Percentiles rank a stretch among this genome's conserved stretches.
These are phyloP conservation scores for Erodium trifolium DNA, from an alignment of 441 rosid genomes.

Conservation along the genomic window DNA sequence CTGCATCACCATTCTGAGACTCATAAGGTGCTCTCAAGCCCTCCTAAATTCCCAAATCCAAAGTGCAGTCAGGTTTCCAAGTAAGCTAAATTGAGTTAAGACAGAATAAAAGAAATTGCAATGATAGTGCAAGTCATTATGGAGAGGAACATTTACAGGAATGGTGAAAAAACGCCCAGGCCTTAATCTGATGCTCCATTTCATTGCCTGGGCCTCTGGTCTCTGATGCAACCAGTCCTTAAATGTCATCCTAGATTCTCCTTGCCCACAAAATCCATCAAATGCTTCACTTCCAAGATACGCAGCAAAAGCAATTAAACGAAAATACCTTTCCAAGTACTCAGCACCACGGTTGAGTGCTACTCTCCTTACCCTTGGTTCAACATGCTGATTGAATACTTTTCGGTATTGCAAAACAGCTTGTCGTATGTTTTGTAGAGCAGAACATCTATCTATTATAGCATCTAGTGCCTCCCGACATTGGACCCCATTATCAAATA, in stretches of 20 bases:
- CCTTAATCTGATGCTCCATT: slow-evolving; percentile 91
- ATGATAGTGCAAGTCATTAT: background rate
- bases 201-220: slow-evolving; percentile 95
- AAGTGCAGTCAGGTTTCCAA: slow-evolving; percentile 16
- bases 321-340: slow-evolving; percentile 85
- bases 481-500: slow-evolving; percentile 88
- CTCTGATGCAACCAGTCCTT: slow-evolving; percentile 89
- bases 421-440: slow-evolving; percentile 87
- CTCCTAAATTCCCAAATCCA: slow-evolving; percentile 42
- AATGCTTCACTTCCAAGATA: slow-evolving; percentile 97
- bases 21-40: slow-evolving; percentile 81
- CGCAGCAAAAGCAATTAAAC: slow-evolving; percentile 93
- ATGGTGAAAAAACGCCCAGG: slow-evolving; percentile 89
- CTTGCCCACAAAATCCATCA: slow-evolving; percentile 83
- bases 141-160: slow-evolving; percentile 50
- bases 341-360: slow-evolving; percentile 96
- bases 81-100: background rate
- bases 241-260: slow-evolving; percentile 68
- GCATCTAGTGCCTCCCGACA: slow-evolving; percentile 95
- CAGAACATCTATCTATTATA: slow-evolving; percentile 92
- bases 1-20: slow-evolving; percentile 93
- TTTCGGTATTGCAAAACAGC: slow-evolving; percentile 88
- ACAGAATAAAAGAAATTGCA: background rate
- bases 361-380: slow-evolving; percentile 84
- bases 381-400: slow-evolving; percentile 82